Base-by-base conservation (phyloP, 495 filamentous ascomycete genomes). In the Neurospora intermedia region DNA sequence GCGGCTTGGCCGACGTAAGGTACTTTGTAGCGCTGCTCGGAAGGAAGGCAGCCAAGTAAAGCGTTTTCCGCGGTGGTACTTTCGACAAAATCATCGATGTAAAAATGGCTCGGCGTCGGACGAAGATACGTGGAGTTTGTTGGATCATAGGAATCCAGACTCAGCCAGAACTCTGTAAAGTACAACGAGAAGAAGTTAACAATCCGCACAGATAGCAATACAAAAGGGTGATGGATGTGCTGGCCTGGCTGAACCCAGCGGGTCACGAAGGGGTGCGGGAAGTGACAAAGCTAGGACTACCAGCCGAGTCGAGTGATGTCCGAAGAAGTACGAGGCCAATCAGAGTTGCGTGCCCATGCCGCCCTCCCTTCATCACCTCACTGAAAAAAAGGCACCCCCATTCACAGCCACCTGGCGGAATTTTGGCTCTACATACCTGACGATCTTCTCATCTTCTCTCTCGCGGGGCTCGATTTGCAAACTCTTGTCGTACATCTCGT, bases 401-500 rank as follows among this genome's bases (percentile, higher is more conserved):
- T 45, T 43, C 41, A 71, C 10, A 31, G 70, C 70, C 42, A 71
- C 27, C 70, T 59, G 42, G 7, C 18, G 72, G 23, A n/a, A 23
- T 42, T 43, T 39, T 16, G 70, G 43, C 69, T 69, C 41, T 43
- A 85, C 84, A 69, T 85, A 88, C 87, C 87, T 87, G 69, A 88
- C 87, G 71, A 88, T 88, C 80, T 88, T 88, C 75, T 99, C 96
- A 81, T 99, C 96, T 82, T 98, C 96, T 75, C 96, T 87, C 83
- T 98, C 96, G 76, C 96, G 87, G 66, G 96, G 96, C 82, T 99
- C 96, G 70, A 99, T 91, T 74, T 89, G 86, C 85, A 98, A 85
- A 80, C 93, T 97, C 84, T 92, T 92, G 79, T 98, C 93, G 83
- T 98, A 99, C 96, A 98, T 98, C 85, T 98, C 94, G 81, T 98